Evolutionary conservation across 805 yeast species (phyloP).

Genomic region (Kuraishia ogatae): DNA sequence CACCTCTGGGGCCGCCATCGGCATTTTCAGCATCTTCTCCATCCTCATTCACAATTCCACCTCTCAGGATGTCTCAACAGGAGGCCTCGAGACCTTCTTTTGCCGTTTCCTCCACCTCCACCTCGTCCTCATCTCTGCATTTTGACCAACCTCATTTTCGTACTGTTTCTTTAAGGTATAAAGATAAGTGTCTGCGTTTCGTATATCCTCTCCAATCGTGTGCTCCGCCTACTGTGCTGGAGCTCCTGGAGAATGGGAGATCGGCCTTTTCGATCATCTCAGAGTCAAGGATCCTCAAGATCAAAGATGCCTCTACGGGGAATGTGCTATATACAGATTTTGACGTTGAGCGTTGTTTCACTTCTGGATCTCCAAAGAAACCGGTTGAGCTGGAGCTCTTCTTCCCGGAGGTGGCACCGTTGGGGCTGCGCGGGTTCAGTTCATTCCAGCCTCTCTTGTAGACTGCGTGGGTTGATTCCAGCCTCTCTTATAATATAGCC

Average conservation of each 20-base stretch:
- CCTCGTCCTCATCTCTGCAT: conserved; percentile 3
- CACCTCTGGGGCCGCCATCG: neutral
- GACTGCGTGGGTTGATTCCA: too few relatives aligned
- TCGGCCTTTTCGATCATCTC: conserved; percentile 54
- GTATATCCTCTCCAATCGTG: conserved; percentile 54
- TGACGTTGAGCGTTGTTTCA: conserved; percentile 38
- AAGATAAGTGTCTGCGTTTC: conserved; percentile 50
- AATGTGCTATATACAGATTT: conserved; percentile 31
- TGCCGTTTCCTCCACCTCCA: too few relatives aligned
- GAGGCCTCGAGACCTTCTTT: neutral
- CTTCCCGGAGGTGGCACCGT: neutral
- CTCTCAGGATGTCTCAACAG: conserved; percentile 3
- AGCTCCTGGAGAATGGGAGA: conserved; percentile 71
- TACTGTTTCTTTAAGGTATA: conserved; percentile 39
- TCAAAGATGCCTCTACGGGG: conserved; percentile 22
- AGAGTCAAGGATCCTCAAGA: conserved; percentile 23
- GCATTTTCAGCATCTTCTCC: too few relatives aligned
- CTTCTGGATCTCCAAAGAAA: neutral
- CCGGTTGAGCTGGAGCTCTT: neutral
- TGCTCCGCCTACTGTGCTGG: conserved; percentile 75
- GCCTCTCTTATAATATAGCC: too few relatives aligned
- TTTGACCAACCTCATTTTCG: conserved; percentile 3
- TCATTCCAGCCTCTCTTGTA: neutral
- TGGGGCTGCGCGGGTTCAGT: neutral
- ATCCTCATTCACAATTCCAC: neutral